Conservation (phyloP, 2,329 filamentous ascomycete species). For the Fusarium irregulare region DNA sequence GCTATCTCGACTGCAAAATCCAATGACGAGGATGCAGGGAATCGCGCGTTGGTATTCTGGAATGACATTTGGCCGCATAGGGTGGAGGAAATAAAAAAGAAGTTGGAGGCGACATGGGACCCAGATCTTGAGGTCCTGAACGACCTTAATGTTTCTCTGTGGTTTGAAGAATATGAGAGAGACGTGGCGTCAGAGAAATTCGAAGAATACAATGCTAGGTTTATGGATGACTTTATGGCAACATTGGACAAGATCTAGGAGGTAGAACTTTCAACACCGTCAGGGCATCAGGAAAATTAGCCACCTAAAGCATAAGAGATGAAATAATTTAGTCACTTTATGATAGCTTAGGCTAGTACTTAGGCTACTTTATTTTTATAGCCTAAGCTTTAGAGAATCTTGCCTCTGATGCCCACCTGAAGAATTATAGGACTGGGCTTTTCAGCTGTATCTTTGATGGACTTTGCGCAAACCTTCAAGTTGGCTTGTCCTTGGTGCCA, state of each 20-base stretch:
- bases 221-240: background rate
- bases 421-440: too few species aligned
- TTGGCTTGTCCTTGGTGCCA: too few species aligned
- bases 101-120: background rate
- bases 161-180: background rate
- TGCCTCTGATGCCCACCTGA: too few species aligned
- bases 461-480: too few species aligned
- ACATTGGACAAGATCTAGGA: background rate
- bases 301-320: too few species aligned
- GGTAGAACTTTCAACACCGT: accelerated
- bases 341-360: too few species aligned
- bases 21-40: accelerated
- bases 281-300: accelerated
- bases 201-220: accelerated
- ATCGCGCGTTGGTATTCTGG: background rate
- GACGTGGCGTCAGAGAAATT: background rate
- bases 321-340: too few species aligned
- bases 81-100: background rate
- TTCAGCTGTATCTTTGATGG: too few species aligned
- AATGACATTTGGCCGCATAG: background rate
- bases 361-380: too few species aligned
- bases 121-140: background rate
- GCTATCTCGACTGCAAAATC: accelerated
- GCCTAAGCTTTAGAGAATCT: too few species aligned
- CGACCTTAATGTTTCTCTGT: background rate